A percentile compares a stretch with the other conserved stretches of the same genome.
These are phyloP conservation scores for Boeremia lycopersici DNA, from an alignment of 2,329 filamentous ascomycete species.

Conservation along the genomic window DNA sequence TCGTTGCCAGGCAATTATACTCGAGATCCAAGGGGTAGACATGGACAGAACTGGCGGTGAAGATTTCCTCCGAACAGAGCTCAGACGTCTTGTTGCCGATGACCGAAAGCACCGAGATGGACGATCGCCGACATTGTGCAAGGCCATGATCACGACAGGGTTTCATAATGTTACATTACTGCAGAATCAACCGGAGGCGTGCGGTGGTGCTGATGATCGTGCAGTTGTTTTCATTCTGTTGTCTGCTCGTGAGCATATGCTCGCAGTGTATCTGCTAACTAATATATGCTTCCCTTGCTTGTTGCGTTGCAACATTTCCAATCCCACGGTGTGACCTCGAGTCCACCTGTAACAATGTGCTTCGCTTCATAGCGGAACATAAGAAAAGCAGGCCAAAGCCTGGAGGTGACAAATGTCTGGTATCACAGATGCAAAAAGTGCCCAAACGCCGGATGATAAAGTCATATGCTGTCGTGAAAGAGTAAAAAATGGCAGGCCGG, in stretches of 20 bases:
- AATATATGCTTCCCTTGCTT: conserved; percentile 12
- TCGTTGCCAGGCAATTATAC: conserved; percentile 11
- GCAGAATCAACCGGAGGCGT: neutral
- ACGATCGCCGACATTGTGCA: neutral
- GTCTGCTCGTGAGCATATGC: conserved; percentile 7
- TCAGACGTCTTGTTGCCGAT: conserved; percentile 3
- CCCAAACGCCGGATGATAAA: conserved; percentile 37
- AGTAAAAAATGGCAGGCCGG: conserved; percentile 27
- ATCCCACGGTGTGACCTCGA: conserved; percentile 14
- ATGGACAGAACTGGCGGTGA: conserved; percentile 13
- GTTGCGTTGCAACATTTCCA: conserved; percentile 14
- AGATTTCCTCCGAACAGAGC: neutral
- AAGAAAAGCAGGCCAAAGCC: conserved; percentile 32
- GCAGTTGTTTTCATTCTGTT: conserved; percentile 15
- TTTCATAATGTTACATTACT: neutral
- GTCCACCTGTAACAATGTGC: conserved; percentile 12
- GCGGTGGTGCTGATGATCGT: neutral
- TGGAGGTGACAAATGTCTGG: conserved; percentile 46
- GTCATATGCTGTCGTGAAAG: conserved; percentile 40
- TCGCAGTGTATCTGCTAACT: conserved; percentile 10
- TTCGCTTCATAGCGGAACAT: conserved; percentile 9
- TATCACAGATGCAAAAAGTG: conserved; percentile 42
- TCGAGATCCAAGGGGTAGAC: conserved; percentile 14
- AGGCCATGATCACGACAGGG: neutral
- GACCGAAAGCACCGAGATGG: neutral